Conservation (phyloP, 2,329 filamentous ascomycete genomes). For the Knufia petricola region DNA sequence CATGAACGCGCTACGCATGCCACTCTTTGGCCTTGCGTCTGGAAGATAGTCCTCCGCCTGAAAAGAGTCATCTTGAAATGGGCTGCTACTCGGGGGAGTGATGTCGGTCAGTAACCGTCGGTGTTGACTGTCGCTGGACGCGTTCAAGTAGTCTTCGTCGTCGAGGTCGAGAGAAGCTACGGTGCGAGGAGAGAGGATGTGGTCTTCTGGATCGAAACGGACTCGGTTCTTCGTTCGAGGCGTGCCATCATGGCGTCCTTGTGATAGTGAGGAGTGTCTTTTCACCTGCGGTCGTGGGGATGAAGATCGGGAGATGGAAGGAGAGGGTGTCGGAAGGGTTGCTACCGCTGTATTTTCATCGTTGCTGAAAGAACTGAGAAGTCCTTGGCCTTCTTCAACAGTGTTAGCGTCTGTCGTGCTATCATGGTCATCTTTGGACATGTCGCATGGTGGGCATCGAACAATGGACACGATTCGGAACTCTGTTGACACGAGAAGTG, state of each 20-base stretch:
- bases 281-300: slow-evolving; percentile 19
- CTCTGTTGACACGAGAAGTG: too few species aligned
- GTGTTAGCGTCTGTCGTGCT: slow-evolving; percentile 22
- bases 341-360: slow-evolving; percentile 25
- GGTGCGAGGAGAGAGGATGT: slow-evolving; percentile 18
- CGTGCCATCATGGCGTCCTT: slow-evolving; percentile 31
- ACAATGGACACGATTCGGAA: neutral
- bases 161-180: slow-evolving; percentile 38
- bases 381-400: slow-evolving; percentile 27
- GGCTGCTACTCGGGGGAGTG: slow-evolving; percentile 66
- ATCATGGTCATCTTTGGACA: slow-evolving; percentile 22
- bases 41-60: slow-evolving; percentile 51
- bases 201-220: slow-evolving; percentile 50
- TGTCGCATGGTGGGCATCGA: slow-evolving; percentile 18
- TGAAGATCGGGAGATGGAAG: slow-evolving; percentile 12
- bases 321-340: slow-evolving; percentile 19
- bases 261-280: slow-evolving; percentile 35
- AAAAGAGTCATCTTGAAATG: slow-evolving; percentile 50
- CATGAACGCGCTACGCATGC: slow-evolving; percentile 85
- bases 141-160: slow-evolving; percentile 51
- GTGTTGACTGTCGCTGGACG: slow-evolving; percentile 40
- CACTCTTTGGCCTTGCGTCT: slow-evolving; percentile 66
- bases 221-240: slow-evolving; percentile 63
- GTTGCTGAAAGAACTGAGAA: slow-evolving; percentile 25
- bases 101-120: slow-evolving; percentile 71